These are phyloP conservation scores for Fusarium dlaminii DNA, from an alignment of 2,329 filamentous ascomycete genomes.

Conservation along the genomic window DNA sequence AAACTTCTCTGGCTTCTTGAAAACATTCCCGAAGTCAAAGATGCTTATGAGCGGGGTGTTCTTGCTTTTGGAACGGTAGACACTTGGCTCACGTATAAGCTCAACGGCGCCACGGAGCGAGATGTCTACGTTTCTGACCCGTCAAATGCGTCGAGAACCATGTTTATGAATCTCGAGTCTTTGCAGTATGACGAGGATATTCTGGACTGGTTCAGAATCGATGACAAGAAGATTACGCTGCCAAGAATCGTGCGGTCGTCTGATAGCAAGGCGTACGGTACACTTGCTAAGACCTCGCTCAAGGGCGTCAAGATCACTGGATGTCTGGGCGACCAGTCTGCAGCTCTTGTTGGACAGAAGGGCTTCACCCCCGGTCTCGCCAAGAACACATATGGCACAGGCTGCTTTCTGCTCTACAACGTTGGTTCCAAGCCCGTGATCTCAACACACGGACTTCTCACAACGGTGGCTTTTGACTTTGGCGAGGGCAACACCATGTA, in stretches of 20 bases:
- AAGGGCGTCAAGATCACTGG: constrained; percentile 77
- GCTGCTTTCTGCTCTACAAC: constrained; percentile 86
- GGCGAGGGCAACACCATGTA: constrained; percentile 74
- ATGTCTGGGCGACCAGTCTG: constrained; percentile 83
- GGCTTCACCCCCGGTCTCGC: constrained; percentile 79
- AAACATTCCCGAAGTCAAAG: constrained; percentile 71
- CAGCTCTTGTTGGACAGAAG: constrained; percentile 81
- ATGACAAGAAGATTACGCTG: constrained; percentile 73
- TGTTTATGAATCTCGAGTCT: constrained; percentile 86
- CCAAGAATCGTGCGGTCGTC: constrained; percentile 83
- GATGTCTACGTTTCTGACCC: constrained; percentile 80
- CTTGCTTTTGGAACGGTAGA: constrained; percentile 85
- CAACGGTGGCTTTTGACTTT: constrained; percentile 82
- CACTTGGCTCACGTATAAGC: constrained; percentile 81
- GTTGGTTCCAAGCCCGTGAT: constrained; percentile 82
- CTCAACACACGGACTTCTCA: constrained; percentile 78
- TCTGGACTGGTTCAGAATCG: constrained; percentile 78
- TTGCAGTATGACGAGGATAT: constrained; percentile 78
- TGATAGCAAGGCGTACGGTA: constrained; percentile 74
- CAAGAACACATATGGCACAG: constrained; percentile 89
- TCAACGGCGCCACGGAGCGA: constrained; percentile 74
- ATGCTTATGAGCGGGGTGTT: constrained; percentile 75
- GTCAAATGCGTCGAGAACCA: constrained; percentile 82
- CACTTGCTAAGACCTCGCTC: constrained; percentile 67
- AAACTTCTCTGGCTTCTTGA: constrained; percentile 82